These are phyloP conservation scores for Suillus ampliporus DNA, from an alignment of 768 basidiomycete species.

Conservation along the genomic window DNA sequence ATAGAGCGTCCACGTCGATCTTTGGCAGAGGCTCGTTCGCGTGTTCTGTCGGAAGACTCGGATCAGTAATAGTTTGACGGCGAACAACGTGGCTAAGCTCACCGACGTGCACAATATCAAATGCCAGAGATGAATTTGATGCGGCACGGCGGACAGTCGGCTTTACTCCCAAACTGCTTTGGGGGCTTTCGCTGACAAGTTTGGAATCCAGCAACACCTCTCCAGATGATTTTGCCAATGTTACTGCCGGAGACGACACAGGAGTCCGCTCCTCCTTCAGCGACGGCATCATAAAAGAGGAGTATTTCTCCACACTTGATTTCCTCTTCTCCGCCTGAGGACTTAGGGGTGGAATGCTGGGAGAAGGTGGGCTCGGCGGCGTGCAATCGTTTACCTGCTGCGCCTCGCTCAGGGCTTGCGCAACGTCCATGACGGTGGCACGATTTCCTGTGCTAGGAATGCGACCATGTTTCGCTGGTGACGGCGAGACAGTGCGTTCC, in stretches of 20 bases:
- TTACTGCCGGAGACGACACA: conserved; percentile 55
- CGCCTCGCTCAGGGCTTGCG: conserved; percentile 58
- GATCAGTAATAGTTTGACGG: neutral
- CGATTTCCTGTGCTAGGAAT: conserved; percentile 74
- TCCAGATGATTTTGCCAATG: conserved; percentile 46
- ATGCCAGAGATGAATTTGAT: conserved; percentile 6
- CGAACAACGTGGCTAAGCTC: conserved; percentile 18
- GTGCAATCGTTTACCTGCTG: conserved; percentile 18
- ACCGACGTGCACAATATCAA: conserved; percentile 41
- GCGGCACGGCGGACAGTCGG: neutral
- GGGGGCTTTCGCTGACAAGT: conserved; percentile 19
- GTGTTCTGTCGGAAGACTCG: conserved; percentile 38
- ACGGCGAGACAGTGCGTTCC: conserved; percentile 26
- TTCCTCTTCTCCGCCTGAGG: conserved; percentile 59
- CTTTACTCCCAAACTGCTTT: conserved; percentile 16
- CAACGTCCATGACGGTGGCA: conserved; percentile 80
- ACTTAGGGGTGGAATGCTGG: conserved; percentile 20
- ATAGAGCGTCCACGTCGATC: conserved; percentile 54
- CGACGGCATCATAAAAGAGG: conserved; percentile 64
- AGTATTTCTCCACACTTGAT: conserved; percentile 72
- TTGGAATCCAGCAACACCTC: conserved; percentile 11
- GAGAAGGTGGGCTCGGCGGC: conserved; percentile 19
- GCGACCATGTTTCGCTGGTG: conserved; percentile 53
- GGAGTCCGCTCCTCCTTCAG: conserved; percentile 74
- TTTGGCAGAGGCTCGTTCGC: conserved; percentile 50